Evolutionary conservation across 805 yeast genomes (phyloP), one percentile per base, ranked within the genome.

Genomic region (Ogataea pignaliae): DNA sequence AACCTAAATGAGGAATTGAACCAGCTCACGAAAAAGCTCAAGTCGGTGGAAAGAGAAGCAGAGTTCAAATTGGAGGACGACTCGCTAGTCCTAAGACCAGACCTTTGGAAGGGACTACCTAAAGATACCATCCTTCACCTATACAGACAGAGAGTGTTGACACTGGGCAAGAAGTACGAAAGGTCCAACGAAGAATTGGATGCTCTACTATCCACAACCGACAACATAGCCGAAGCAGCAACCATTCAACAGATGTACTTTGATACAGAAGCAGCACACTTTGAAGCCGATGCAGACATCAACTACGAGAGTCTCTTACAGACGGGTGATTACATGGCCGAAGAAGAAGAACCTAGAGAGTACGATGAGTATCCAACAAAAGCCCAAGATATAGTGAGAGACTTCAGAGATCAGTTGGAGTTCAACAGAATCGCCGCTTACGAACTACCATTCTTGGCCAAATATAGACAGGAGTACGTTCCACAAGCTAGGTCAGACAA

Each of bases 361-460:
- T 79, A 69, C 54, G 88, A 82, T 57, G 89, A 83, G 56, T 70
- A 80, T 50, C 83, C 88, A 21, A 71, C 83, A 4, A 68, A 69
- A 12, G 95, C 93, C 17, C 95, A 84, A 54, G 82, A 84, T 55
- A 75, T 77, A 47, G 75, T 83, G 30, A 78, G 79, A 44, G 83
- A 79, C 51, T 86, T 81, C 56, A 77, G 97, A 59, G 83, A 79
- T 51, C 81, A 78, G 54, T 81, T 95, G 53, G 79, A 85, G 51
- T 80, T 83, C 56, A 83, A 83, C 58, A 76, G 97, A 55, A 72
- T 88, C 36, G 88, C 95, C 10, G 97, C 97, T 0, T 91, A 84
- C 66, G 98, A 91, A 62, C 75, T 91, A 72, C 99, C 99, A 7
- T 75, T 80, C 44, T 72, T 93, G 51, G 81, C 83, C 35, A 81